These are phyloP conservation scores for Mucor saturninus DNA, from an alignment of 371 early-diverging fungal species.

Conservation along the genomic window DNA sequence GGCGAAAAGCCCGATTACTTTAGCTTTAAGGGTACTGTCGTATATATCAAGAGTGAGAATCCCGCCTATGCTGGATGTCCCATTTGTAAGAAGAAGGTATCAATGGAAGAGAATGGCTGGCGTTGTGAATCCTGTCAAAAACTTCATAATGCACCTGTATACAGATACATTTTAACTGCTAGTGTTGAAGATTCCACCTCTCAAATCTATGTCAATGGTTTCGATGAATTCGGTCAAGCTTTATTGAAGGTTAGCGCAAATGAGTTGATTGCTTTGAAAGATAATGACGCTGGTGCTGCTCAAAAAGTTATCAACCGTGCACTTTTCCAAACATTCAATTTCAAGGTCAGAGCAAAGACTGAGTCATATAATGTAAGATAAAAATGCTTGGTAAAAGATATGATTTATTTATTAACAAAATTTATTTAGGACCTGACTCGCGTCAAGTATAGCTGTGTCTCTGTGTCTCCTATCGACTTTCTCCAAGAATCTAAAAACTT, in stretches of 20 bases:
- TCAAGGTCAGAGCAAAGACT: conserved; percentile 80
- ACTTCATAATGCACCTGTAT: conserved; percentile 66
- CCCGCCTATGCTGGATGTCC: conserved; percentile 89
- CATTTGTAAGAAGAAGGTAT: conserved; percentile 92
- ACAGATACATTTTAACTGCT: conserved; percentile 81
- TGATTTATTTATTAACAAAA: background rate
- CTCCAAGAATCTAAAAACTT: conserved; percentile 62
- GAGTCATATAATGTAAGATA: conserved; percentile 81
- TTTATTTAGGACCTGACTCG: conserved; percentile 62
- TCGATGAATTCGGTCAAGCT: conserved; percentile 79
- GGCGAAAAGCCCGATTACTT: conserved; percentile 73
- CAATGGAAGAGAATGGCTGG: conserved; percentile 72
- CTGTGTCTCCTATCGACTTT: conserved; percentile 62
- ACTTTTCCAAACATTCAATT: conserved; percentile 69
- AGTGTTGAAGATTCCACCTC: conserved; percentile 83
- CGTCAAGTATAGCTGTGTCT: conserved; percentile 55
- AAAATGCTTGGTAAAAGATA: background rate
- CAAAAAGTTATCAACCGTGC: conserved; percentile 53
- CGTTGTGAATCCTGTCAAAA: conserved; percentile 93
- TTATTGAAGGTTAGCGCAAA: conserved; percentile 78
- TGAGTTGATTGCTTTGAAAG: conserved; percentile 65
- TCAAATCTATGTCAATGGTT: conserved; percentile 81
- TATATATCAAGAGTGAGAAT: conserved; percentile 66
- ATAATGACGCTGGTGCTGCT: conserved; percentile 43
- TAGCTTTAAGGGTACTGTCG: conserved; percentile 65